These are phyloP conservation scores for Hura crepitans DNA, from an alignment of 441 rosid species.

Conservation along the genomic window DNA sequence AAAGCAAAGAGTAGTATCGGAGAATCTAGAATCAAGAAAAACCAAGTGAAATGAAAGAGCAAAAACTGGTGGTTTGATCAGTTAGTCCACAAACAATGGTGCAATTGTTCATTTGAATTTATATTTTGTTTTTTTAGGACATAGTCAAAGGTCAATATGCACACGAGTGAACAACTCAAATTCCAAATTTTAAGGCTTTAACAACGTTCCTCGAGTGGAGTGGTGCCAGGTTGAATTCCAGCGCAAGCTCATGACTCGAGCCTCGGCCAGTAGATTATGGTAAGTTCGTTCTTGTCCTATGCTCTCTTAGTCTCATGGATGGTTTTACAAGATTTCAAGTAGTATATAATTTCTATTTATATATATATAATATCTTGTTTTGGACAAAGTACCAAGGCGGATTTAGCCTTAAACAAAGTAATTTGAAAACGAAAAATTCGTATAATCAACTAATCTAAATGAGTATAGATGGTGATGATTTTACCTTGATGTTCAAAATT, in stretches of 20 bases:
- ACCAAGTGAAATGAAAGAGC: slow-evolving; percentile 20
- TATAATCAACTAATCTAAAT: no score
- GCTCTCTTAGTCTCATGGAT: no score
- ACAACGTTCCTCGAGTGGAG: slow-evolving; percentile 61
- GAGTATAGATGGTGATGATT: no score
- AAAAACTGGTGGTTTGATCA: slow-evolving; percentile 24
- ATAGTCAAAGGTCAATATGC: slow-evolving; percentile 53
- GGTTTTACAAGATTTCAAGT: no score
- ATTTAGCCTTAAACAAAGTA: no score
- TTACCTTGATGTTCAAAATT: background rate
- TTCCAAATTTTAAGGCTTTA: slow-evolving; percentile 52
- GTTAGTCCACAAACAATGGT: slow-evolving; percentile 20
- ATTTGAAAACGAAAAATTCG: no score
- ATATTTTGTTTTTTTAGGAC: background rate
- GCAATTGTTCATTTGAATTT: slow-evolving; percentile 1
- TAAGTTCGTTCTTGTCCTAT: background rate
- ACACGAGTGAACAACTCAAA: slow-evolving; percentile 48
- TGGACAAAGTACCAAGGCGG: no score
- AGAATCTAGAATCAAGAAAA: slow-evolving; percentile 30
- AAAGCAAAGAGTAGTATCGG: slow-evolving; percentile 6
- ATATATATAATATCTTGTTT: no score
- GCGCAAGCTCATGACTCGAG: slow-evolving; percentile 10
- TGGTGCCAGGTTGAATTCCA: slow-evolving; percentile 44
- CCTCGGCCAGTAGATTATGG: slow-evolving; percentile 9
- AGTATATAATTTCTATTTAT: no score